Base-by-base conservation (phyloP, 139 green algal species). In the Ettlia oleoabundans region DNA sequence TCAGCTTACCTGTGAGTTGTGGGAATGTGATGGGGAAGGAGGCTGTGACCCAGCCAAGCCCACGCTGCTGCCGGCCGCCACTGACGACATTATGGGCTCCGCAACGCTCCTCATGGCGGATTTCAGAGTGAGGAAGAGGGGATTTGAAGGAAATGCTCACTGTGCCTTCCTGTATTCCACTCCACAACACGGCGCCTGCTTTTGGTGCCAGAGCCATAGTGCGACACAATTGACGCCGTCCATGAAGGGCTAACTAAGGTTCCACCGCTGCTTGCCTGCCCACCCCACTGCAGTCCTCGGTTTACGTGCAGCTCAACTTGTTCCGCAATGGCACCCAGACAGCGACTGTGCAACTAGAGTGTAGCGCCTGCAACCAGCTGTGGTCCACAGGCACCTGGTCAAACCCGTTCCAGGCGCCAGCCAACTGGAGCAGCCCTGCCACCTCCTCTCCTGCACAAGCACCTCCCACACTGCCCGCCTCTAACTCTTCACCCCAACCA, bases 11-110 rank as follows among this genome's bases (percentile, higher is more conserved):
- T 88, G 84, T 42, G 52, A 83, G 32, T 0, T 85, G 4, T 88
- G 70, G 70, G 84, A 88, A 55, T 88, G 84, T 78, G 84, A 88
- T 63, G 84, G 72, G n/a, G n/a, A n/a, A n/a, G n/a, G n/a, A 43
- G 84, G 75, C 32, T 88, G 84, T 43, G 28, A 79, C 52, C 84
- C 84, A 5, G 35, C 71, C 24, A 77, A 22, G 4, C 84, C 84
- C 6, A 35, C 30, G 18, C 22, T 22, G 10, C 78, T 76, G 47
- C 84, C 84, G 24, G 66, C 66, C 41, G 33, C 78, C 4, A 43
- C 66, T 26, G 84, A 88, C 68, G 84, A 88, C 38, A 65, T 67
- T 21, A 8, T 88, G 30, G 84, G 84, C 0, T 18, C 26, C 1
- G 64, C 43, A 10, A 32, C 10, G n/a, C 22, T 82, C 19, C 28